phyloP scores from a whole-genome alignment of 2,329 filamentous ascomycete species.

The Fusarium tjaetaba region DNA sequence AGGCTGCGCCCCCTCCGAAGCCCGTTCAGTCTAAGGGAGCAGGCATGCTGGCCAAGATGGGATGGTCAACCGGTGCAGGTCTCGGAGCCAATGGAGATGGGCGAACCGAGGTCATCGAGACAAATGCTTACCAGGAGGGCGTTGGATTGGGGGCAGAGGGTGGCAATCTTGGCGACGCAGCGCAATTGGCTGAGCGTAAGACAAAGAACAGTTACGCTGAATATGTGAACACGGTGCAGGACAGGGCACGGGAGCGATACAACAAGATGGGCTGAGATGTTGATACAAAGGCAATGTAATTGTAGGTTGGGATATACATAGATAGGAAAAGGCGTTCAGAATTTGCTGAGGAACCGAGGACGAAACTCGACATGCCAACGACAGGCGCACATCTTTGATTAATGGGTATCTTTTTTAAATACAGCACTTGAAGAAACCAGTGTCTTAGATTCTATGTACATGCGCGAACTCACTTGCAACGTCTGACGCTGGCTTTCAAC shows the following conservation, averaged over 20 bases:
- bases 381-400: neutral
- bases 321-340: conserved; percentile 5
- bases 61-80: conserved; percentile 73
- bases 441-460: neutral
- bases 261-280: conserved; percentile 58
- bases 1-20: conserved; percentile 31
- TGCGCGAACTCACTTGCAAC: neutral
- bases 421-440: neutral
- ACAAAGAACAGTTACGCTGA: conserved; percentile 69
- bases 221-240: conserved; percentile 72
- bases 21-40: conserved; percentile 69
- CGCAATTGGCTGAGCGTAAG: conserved; percentile 68
- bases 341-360: neutral
- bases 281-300: neutral
- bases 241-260: conserved; percentile 73
- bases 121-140: conserved; percentile 72
- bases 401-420: conserved; percentile 23
- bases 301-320: neutral
- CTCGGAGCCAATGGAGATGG: conserved; percentile 72
- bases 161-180: conserved; percentile 74
- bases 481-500: neutral
- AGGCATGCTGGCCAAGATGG: conserved; percentile 76
- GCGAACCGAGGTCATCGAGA: conserved; percentile 70
- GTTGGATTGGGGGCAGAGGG: conserved; percentile 76
- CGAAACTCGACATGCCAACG: neutral